phyloP scores from a whole-genome alignment of 345 rosid species.

The Pugionium cornutum region DNA sequence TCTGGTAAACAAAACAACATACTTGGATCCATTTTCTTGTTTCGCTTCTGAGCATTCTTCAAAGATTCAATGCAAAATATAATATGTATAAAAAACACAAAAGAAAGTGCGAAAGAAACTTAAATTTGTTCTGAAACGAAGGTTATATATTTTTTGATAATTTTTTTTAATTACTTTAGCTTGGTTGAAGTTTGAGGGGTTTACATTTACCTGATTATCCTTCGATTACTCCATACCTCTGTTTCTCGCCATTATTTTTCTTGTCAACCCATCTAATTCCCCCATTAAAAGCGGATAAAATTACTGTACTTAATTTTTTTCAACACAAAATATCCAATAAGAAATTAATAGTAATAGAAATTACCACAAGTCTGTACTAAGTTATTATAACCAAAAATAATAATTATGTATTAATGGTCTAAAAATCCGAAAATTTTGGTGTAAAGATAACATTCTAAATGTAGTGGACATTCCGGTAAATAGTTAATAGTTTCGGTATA shows the following conservation, averaged over 20 bases:
- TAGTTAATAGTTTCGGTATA: too few species aligned
- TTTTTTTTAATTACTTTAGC: background rate
- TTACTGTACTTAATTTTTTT: background rate
- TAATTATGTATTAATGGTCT: too few species aligned
- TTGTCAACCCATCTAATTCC: background rate
- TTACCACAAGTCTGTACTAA: too few species aligned
- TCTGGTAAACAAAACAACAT: conserved; percentile 40
- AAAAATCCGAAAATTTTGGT: too few species aligned
- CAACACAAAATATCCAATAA: too few species aligned
- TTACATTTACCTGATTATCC: conserved; percentile 33
- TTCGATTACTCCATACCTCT: conserved; percentile 36
- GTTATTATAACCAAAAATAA: too few species aligned
- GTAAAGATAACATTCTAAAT: too few species aligned
- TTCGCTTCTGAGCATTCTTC: conserved; percentile 37
- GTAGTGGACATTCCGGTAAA: too few species aligned
- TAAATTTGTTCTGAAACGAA: conserved; percentile 11
- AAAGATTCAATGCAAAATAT: background rate
- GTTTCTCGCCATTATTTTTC: conserved; percentile 4
- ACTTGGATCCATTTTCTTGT: conserved; percentile 40
- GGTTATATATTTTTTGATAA: conserved; percentile 14
- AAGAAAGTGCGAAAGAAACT: conserved; percentile 24
- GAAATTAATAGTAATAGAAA: too few species aligned
- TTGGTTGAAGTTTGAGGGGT: conserved; percentile 26
- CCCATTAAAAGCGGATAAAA: conserved; percentile 9
- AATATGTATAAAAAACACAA: background rate